Evolutionary conservation across 495 filamentous ascomycete genomes (phyloP), one percentile per base, ranked within the genome.

Genomic region (Aspergillus saccharolyticus): DNA sequence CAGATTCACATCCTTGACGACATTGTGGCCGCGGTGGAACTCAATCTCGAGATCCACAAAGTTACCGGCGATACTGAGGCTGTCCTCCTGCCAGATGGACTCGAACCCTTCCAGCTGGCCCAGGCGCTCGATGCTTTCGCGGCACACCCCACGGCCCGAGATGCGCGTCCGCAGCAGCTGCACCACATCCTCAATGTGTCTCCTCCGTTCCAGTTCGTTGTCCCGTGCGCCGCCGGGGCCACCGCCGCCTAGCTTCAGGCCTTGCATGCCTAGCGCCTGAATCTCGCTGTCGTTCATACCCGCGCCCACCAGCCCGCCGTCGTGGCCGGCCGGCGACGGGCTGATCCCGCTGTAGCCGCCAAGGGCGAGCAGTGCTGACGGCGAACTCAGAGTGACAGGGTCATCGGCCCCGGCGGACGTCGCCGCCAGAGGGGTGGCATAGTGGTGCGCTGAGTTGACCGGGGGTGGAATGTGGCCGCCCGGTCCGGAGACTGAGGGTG

Each of bases 121-220:
- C 33, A 96, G 63, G 44, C 89, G 79, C 70, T 93, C 89, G 43
- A 97, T 77, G 0, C 89, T 90, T 44, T 91, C 86, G 52, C 91
- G 84, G 51, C 89, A 89, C 30, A 98, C 89, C 18, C 74, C 75
- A 49, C 78, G 63, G 2, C 76, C 76, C 6, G 75, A 65, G 2
- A 79, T 77, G 12, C 77, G 77, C 14, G 70, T 63, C 17, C 68
- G 67, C 9, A 82, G 54, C 39, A 72, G 57, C 43, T 72, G 71
- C 6, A 77, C 73, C 6, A 81, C 75, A 10, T 74, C 71, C 9
- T 73, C 68, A 1, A 83, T 80, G 53, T 80, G 80, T 54, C 79
- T 71, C 64, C 62, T 71, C 54, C 85, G 76, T 54, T 85, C 83
- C 18, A 76, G 72, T 17, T 82, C 78, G 33, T 70, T 75, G 46